phyloP scores from a whole-genome alignment of 768 basidiomycete genomes.

The Coprinopsis marcescibilis region DNA sequence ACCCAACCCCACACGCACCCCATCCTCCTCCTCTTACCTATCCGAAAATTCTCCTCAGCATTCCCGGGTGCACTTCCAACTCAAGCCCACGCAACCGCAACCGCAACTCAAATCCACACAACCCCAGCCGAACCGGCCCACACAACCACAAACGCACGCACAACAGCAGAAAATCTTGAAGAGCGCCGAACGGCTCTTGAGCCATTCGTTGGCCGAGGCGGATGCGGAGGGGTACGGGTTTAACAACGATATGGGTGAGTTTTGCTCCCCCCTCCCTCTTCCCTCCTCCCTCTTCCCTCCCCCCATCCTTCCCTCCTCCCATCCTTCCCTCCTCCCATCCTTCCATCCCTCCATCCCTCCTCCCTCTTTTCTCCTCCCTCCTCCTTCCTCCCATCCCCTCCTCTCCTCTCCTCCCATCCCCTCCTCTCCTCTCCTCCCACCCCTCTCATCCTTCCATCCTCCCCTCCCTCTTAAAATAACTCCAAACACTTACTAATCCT shows the following conservation, averaged over 20 bases:
- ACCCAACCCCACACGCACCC: too few species aligned
- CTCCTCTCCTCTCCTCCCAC: too few species aligned
- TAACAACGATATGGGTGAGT: conserved; percentile 30
- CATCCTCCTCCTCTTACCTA: too few species aligned
- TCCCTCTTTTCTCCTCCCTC: too few species aligned
- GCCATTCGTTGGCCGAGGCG: conserved; percentile 30
- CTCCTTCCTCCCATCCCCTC: background rate
- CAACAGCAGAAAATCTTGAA: conserved; percentile 28
- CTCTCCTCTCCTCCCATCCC: background rate
- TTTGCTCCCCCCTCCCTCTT: background rate
- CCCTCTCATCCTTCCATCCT: too few species aligned
- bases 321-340: too few species aligned
- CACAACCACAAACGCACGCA: conserved; percentile 19
- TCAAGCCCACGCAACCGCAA: background rate
- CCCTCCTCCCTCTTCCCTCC: background rate
- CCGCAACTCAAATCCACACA: background rate
- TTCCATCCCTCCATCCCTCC: too few species aligned
- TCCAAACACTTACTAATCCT: too few species aligned
- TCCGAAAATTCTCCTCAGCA: too few species aligned
- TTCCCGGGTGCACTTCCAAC: too few species aligned
- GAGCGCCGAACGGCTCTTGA: conserved; percentile 29
- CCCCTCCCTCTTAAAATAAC: background rate
- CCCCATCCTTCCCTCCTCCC: too few species aligned
- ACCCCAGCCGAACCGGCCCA: conserved; percentile 7
- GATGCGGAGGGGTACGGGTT: conserved; percentile 29